Conservation (phyloP, 352 stramenopile species). For the Phytophthora hibernalis region DNA sequence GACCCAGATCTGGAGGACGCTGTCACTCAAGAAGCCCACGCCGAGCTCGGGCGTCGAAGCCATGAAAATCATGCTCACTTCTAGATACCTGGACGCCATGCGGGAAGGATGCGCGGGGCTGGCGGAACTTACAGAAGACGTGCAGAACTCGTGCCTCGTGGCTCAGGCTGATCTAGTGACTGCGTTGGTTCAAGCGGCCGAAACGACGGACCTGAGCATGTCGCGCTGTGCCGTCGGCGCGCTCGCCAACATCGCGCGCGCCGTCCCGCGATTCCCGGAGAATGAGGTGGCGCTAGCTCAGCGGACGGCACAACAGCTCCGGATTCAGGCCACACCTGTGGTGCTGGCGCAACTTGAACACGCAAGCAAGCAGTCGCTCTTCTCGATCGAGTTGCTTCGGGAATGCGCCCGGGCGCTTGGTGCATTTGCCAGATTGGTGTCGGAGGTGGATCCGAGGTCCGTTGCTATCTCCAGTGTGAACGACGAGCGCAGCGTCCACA, state of each 20-base stretch:
- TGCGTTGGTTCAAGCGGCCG: constrained; percentile 52
- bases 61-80: constrained; percentile 90
- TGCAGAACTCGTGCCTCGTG: constrained; percentile 67
- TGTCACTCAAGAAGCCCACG: constrained; percentile 52
- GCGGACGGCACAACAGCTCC: constrained; percentile 49
- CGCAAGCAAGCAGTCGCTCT: constrained; percentile 52
- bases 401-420: constrained; percentile 71
- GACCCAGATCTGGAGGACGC: constrained; percentile 66
- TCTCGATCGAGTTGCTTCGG: constrained; percentile 76
- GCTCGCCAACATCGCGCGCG: constrained; percentile 70
- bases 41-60: constrained; percentile 76
- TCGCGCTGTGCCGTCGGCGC: constrained; percentile 72
- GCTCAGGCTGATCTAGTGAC: constrained; percentile 61
- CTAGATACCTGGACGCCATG: constrained; percentile 72
- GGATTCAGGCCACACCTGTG: constrained; percentile 49
- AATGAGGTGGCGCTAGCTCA: constrained; percentile 46
- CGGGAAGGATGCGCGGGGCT: constrained; percentile 78
- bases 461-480: constrained; percentile 26
- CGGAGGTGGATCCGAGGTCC: constrained; percentile 33
- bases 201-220: constrained; percentile 68
- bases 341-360: constrained; percentile 58
- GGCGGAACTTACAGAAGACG: constrained; percentile 72
- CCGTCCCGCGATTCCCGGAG: constrained; percentile 57
- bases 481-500: constrained; percentile 39
- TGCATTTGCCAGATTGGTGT: constrained; percentile 59